A percentile compares a stretch with the other conserved stretches of the same genome.
Evolutionary conservation across 805 yeast genomes (phyloP).

Genomic region (Schizosaccharomyces octosporus): DNA sequence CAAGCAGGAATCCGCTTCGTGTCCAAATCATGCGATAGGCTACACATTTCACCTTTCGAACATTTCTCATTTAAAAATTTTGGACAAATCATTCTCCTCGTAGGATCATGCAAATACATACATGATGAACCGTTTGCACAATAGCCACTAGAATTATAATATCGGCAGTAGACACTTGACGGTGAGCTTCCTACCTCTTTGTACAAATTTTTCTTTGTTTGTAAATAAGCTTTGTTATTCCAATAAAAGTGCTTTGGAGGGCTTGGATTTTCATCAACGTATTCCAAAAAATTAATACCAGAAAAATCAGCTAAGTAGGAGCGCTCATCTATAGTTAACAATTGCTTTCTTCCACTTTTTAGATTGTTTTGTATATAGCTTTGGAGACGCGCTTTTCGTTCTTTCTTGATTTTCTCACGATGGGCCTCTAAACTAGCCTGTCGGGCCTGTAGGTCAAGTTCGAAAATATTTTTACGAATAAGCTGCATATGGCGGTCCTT

Average conservation of each 20-base stretch:
- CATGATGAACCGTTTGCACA: conserved; percentile 32
- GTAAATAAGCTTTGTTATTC: not conserved
- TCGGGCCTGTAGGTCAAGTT: conserved; percentile 7
- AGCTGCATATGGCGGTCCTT: conserved; percentile 10
- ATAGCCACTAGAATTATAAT: conserved; percentile 15
- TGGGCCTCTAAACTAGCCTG: conserved; percentile 8
- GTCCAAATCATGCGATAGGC: conserved; percentile 29
- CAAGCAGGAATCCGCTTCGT: conserved; percentile 42
- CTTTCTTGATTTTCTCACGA: conserved; percentile 7
- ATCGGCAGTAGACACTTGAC: conserved; percentile 6
- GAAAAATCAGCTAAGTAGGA: too few relatives aligned
- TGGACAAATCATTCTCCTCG: conserved; percentile 31
- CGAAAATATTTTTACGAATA: conserved; percentile 7
- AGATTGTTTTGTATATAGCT: conserved; percentile 7
- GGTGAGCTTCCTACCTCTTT: conserved; percentile 8
- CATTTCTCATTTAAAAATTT: conserved; percentile 26
- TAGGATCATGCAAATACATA: conserved; percentile 26
- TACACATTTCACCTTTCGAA: conserved; percentile 21
- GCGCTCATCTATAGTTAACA: conserved; percentile 6
- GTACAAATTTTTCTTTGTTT: conserved; percentile 8
- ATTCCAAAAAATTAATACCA: not conserved
- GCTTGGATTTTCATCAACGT: not conserved
- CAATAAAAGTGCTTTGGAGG: not conserved
- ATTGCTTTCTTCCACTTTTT: conserved; percentile 9
- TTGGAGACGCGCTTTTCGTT: conserved; percentile 6